phyloP scores from a whole-genome alignment of 352 stramenopile genomes.

The Hyaloperonospora brassicae region DNA sequence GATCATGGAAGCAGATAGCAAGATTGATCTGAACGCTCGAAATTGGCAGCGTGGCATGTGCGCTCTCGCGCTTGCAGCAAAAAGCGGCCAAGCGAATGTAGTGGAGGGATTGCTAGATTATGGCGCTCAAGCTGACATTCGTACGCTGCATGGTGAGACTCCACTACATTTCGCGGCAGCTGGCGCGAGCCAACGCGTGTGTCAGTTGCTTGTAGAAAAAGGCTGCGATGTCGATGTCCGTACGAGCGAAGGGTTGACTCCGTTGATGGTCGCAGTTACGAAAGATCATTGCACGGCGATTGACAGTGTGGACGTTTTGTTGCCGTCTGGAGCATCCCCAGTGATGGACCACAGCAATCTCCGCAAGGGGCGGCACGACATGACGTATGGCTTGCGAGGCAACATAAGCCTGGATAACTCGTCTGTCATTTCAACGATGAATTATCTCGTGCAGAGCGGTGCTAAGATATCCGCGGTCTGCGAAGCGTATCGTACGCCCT shows the following conservation, averaged over 20 bases:
- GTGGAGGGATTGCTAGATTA: conserved; percentile 83
- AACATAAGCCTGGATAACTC: conserved; percentile 44
- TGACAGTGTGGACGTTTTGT: conserved; percentile 25
- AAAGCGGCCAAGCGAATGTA: conserved; percentile 51
- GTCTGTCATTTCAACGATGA: conserved; percentile 57
- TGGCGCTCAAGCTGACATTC: conserved; percentile 55
- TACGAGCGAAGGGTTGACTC: conserved; percentile 60
- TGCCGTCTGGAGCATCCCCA: conserved; percentile 13
- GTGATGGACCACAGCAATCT: conserved; percentile 6
- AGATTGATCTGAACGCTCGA: conserved; percentile 63
- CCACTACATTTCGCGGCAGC: conserved; percentile 75
- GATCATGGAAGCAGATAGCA: conserved; percentile 58
- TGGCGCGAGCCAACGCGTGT: conserved; percentile 51
- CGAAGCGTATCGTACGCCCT: conserved; percentile 53
- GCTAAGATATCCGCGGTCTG: conserved; percentile 59
- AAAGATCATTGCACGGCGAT: conserved; percentile 39
- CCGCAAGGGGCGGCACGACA: conserved; percentile 11
- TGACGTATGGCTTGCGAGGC: conserved; percentile 33
- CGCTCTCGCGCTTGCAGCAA: conserved; percentile 61
- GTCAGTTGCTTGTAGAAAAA: conserved; percentile 60
- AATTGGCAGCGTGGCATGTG: conserved; percentile 81
- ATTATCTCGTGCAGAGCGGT: conserved; percentile 58
- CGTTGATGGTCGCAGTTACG: conserved; percentile 66
- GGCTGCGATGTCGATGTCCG: conserved; percentile 61
- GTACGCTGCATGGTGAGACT: conserved; percentile 59